Conservation (phyloP, 1,139 yeast genomes). For the Protomyces inundatus region DNA sequence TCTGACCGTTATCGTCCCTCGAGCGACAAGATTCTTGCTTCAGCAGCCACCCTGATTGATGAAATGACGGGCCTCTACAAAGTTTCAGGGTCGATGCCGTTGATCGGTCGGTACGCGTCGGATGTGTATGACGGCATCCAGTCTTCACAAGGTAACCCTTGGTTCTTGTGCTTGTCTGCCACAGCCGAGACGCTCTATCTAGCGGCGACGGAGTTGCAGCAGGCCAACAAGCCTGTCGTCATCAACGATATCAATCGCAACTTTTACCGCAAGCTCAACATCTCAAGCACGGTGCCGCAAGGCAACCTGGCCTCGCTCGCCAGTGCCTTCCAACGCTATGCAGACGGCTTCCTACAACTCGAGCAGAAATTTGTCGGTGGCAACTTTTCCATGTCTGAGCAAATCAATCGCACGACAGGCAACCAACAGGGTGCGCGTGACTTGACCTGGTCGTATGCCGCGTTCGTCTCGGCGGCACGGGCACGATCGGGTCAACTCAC, state of each 20-base stretch:
- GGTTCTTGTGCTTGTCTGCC: conserved; percentile 84
- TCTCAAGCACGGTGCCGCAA: not conserved
- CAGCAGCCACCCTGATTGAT: conserved; percentile 45
- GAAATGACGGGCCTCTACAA: conserved; percentile 74
- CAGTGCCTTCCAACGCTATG: conserved; percentile 21
- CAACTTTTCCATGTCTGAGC: conserved; percentile 76
- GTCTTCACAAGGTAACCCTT: conserved; percentile 71
- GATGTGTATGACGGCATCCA: conserved; percentile 76
- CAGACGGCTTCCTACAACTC: conserved; percentile 38
- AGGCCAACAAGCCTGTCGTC: conserved; percentile 1
- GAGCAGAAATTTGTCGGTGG: conserved; percentile 8
- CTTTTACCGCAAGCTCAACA: conserved; percentile 5
- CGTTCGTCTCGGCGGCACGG: conserved; percentile 50
- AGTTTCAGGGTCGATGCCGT: conserved; percentile 64
- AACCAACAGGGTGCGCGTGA: conserved; percentile 81
- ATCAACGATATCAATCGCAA: conserved; percentile 9
- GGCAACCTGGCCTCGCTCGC: conserved; percentile 26
- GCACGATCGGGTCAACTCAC: conserved; percentile 17
- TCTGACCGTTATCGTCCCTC: conserved; percentile 36
- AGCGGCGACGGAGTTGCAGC: conserved; percentile 9
- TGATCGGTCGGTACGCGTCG: conserved; percentile 82
- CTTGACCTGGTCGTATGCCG: conserved; percentile 87
- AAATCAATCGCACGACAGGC: conserved; percentile 74
- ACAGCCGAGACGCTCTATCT: conserved; percentile 57
- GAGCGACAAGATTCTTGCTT: conserved; percentile 36